Percentiles rank a stretch among this genome's conserved stretches.
phyloP scores from a whole-genome alignment of 1,284 basidiomycete genomes.

The Cronartium quercuum region DNA sequence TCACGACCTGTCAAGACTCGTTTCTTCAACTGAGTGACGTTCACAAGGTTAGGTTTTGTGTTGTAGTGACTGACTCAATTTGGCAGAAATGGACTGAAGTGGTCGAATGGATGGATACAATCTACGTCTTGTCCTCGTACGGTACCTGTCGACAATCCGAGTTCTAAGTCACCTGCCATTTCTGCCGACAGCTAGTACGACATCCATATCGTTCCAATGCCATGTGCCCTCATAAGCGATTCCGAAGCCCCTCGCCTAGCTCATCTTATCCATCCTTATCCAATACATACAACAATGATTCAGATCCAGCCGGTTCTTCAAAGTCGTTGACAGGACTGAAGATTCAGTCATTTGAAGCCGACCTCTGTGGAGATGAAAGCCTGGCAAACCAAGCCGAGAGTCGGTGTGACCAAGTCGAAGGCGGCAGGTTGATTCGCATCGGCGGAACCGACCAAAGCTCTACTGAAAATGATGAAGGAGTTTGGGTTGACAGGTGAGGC shows the following conservation, averaged over 20 bases:
- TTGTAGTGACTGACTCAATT: too few species aligned
- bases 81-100: too few species aligned
- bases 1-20: too few species aligned
- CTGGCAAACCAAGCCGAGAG: conserved; percentile 11
- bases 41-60: too few species aligned
- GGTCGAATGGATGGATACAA: too few species aligned
- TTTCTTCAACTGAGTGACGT: too few species aligned
- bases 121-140: too few species aligned
- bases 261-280: not conserved
- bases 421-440: conserved; percentile 12
- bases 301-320: not conserved
- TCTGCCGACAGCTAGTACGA: too few species aligned
- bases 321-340: not conserved
- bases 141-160: too few species aligned
- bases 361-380: not conserved
- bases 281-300: not conserved
- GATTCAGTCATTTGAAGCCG: conserved; percentile 16
- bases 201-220: too few species aligned
- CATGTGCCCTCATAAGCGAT: not conserved
- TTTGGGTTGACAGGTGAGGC: conserved; percentile 34
- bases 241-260: not conserved
- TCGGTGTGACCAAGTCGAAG: not conserved
- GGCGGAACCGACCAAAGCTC: not conserved
- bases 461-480: not conserved
- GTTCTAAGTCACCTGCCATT: too few species aligned